Evolutionary conservation across 345 rosid species (phyloP).

Genomic region (Lumnitzera littorea): DNA sequence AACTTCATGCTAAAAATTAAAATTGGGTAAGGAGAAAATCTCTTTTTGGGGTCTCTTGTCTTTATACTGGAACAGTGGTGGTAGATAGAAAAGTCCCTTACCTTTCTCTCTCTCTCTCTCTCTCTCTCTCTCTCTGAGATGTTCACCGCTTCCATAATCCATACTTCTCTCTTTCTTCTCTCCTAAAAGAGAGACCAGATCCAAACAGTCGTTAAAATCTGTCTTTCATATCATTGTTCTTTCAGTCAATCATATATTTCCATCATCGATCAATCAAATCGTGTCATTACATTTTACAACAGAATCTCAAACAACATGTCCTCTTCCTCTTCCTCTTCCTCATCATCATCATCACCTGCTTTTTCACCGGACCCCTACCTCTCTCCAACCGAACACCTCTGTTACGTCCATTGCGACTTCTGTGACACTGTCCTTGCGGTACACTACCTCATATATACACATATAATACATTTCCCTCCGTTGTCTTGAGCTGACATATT

Average conservation of each 20-base stretch:
- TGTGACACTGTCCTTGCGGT: constrained; percentile 95
- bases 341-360: constrained; percentile 43
- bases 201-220: constrained; percentile 38
- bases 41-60: constrained; percentile 12
- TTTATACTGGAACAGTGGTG: constrained; percentile 13
- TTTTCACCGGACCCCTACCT: constrained; percentile 87
- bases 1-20: not conserved
- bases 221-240: constrained; percentile 37
- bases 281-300: constrained; percentile 17
- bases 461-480: constrained; percentile 3
- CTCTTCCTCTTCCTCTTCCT: constrained; percentile 18
- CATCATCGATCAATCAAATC: constrained; percentile 71
- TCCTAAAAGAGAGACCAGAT: constrained; percentile 3
- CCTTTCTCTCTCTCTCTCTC: not conserved
- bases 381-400: constrained; percentile 83
- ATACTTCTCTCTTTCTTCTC: too few species aligned
- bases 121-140: constrained; percentile 5
- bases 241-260: constrained; percentile 52
- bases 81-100: not conserved
- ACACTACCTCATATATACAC: constrained; percentile 3
- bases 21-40: constrained; percentile 3
- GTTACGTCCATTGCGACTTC: constrained; percentile 94
- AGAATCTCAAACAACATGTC: constrained; percentile 27
- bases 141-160: too few species aligned
- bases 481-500: constrained; percentile 2